Percentiles rank a stretch among this genome's conserved stretches.
Conservation (phyloP, 2,329 filamentous ascomycete genomes). For the Mycocentrospora acerina region DNA sequence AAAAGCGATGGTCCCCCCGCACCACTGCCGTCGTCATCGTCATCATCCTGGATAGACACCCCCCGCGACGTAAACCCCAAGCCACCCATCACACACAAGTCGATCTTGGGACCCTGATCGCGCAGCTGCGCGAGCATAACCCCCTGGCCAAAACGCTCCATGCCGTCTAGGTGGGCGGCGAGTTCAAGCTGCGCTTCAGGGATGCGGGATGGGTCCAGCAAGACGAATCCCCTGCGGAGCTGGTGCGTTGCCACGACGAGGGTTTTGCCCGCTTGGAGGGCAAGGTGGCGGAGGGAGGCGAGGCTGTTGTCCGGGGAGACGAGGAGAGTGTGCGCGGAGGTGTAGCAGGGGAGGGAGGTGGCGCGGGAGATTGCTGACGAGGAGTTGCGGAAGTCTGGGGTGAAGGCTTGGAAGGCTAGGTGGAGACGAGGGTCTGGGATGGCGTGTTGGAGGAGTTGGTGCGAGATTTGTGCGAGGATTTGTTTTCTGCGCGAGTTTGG, state of each 20-base stretch:
- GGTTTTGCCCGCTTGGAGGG: constrained; percentile 45
- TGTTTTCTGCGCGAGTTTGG: constrained; percentile 15
- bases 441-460: constrained; percentile 41
- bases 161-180: constrained; percentile 47
- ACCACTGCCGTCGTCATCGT: no score
- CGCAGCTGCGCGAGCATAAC: constrained; percentile 42
- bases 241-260: constrained; percentile 47
- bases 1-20: constrained; percentile 46
- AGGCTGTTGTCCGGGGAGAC: constrained; percentile 49
- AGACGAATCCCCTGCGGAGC: constrained; percentile 46
- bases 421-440: constrained; percentile 49
- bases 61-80: constrained; percentile 45
- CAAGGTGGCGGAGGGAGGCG: constrained; percentile 43
- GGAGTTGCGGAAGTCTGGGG: constrained; percentile 47
- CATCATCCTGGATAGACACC: constrained; percentile 45
- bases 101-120: constrained; percentile 28
- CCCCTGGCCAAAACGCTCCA: constrained; percentile 45
- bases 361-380: constrained; percentile 36
- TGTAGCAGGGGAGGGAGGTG: constrained; percentile 35
- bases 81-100: constrained; percentile 45
- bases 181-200: constrained; percentile 26
- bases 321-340: constrained; percentile 37
- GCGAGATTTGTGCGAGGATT: constrained; percentile 38
- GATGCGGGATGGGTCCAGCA: constrained; percentile 43
- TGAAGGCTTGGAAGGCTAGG: constrained; percentile 47